Evolutionary conservation across 202 grass and related monocot species (phyloP).

Genomic region (Schoenoplectus tabernaemontani): DNA sequence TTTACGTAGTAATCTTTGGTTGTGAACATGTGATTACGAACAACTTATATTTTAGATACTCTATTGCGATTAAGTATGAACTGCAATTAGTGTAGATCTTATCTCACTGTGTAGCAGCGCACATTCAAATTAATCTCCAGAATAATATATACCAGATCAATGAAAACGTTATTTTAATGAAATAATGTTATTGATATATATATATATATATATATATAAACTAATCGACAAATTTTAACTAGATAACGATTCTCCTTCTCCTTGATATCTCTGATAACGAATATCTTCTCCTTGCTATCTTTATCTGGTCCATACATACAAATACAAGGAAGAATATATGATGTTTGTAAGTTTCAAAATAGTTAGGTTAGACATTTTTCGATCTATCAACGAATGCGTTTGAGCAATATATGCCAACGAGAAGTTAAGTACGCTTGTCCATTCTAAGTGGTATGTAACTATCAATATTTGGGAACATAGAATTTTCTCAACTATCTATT

Average conservation of each 20-base stretch:
- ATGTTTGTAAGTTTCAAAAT: background rate
- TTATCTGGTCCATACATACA: background rate
- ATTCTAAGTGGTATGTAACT: background rate
- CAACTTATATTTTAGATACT: background rate
- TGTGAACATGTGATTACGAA: background rate
- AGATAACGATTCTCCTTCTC: too few species aligned
- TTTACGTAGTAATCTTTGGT: background rate
- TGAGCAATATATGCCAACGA: background rate
- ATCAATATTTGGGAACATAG: background rate
- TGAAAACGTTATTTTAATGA: too few species aligned
- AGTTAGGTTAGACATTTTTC: background rate
- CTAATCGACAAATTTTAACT: background rate
- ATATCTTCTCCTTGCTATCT: background rate
- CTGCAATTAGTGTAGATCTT: too few species aligned
- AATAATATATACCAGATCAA: too few species aligned
- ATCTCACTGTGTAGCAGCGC: too few species aligned
- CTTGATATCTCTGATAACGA: too few species aligned
- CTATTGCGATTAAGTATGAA: too few species aligned
- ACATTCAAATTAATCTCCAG: too few species aligned
- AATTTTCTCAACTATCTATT: background rate
- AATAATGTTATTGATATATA: too few species aligned
- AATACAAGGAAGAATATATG: slow-evolving; percentile 2
- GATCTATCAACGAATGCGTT: background rate
- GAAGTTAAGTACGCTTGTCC: slow-evolving; percentile 13
- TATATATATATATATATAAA: too few species aligned